A percentile compares a stretch with the other conserved stretches of the same genome.
phyloP scores from a whole-genome alignment of 2,329 filamentous ascomycete genomes.

The Thermoascus crustaceus region DNA sequence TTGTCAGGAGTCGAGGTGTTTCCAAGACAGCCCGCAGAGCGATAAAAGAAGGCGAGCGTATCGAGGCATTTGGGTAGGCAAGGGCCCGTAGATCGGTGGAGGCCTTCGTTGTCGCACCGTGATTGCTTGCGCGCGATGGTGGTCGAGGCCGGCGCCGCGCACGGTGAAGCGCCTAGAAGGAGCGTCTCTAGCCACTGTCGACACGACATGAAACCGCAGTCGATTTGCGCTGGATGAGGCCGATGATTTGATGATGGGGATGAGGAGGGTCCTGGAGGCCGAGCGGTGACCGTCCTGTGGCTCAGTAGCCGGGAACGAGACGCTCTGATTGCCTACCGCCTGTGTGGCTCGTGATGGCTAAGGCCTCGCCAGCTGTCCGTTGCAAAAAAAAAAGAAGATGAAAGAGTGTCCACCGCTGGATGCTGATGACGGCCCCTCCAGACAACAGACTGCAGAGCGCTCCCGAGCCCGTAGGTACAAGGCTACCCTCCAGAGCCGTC shows the following conservation, averaged over 20 bases:
- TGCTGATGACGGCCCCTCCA: no score
- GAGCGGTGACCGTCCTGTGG: slow-evolving; percentile 1
- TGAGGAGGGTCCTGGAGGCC: neutral
- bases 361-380: no score
- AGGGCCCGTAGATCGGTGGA: slow-evolving; percentile 5
- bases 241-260: neutral
- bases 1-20: slow-evolving; percentile 12
- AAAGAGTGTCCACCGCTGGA: no score
- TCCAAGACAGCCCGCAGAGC: slow-evolving; percentile 8
- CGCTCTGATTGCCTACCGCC: slow-evolving; percentile 25
- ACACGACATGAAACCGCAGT: neutral
- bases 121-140: slow-evolving; percentile 12
- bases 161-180: neutral
- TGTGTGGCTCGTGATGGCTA: slow-evolving; percentile 26
- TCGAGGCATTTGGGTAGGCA: slow-evolving; percentile 7
- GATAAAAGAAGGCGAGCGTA: slow-evolving; percentile 1
- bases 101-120: slow-evolving; percentile 16
- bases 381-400: no score
- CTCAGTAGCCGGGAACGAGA: neutral
- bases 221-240: neutral
- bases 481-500: no score
- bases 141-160: slow-evolving; percentile 1
- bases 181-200: neutral
- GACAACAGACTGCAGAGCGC: no score
- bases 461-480: no score